These are phyloP conservation scores for Arthrobotrys conoides DNA, from an alignment of 2,329 filamentous ascomycete species.

Conservation along the genomic window DNA sequence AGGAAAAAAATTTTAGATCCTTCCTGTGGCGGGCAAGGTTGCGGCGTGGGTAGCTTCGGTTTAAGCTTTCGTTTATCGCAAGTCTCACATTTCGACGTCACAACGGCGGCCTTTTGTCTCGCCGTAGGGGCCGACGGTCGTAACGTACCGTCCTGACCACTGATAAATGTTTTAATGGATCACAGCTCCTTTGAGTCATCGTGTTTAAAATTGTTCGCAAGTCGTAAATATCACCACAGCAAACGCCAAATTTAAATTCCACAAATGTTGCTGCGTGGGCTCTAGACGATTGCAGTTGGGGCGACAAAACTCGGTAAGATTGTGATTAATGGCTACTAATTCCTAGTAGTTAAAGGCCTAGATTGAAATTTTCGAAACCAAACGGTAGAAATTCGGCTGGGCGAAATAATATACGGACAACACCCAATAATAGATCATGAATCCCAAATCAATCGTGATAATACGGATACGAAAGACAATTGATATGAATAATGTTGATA, in stretches of 20 bases:
- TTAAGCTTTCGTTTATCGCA: slow-evolving; percentile 40
- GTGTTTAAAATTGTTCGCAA: neutral
- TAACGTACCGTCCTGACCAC: neutral
- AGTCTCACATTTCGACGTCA: slow-evolving; percentile 38
- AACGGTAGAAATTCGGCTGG: too few relatives aligned
- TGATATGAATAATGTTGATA: neutral
- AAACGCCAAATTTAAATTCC: neutral
- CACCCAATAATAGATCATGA: too few relatives aligned
- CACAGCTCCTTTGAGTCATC: neutral
- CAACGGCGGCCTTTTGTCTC: slow-evolving; percentile 18
- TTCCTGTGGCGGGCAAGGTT: slow-evolving; percentile 18
- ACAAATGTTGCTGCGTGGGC: neutral
- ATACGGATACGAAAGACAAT: neutral
- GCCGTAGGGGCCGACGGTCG: neutral
- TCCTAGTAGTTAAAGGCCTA: too few relatives aligned
- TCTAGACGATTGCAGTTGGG: neutral
- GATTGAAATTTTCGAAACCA: too few relatives aligned
- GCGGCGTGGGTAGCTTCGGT: slow-evolving; percentile 8
- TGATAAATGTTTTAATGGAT: neutral
- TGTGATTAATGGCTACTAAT: too few relatives aligned
- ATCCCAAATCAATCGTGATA: too few relatives aligned
- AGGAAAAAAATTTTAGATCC: slow-evolving; percentile 21
- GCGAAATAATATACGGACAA: too few relatives aligned
- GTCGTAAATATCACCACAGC: neutral
- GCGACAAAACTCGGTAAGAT: too few relatives aligned